phyloP scores from a whole-genome alignment of 2,329 filamentous ascomycete genomes.

The Aspergillus tubingensis region DNA sequence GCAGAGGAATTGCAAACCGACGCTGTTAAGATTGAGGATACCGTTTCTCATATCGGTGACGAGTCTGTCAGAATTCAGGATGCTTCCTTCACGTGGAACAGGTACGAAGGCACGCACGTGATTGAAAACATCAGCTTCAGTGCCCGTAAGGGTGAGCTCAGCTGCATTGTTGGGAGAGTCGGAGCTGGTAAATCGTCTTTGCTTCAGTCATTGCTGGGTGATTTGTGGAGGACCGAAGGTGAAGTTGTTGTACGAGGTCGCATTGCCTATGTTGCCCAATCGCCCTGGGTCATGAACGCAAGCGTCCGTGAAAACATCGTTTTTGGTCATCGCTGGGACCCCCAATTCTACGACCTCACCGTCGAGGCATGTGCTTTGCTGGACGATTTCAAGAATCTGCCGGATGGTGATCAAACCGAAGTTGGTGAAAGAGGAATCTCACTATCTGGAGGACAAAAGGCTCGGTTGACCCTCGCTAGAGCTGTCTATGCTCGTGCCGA shows the following conservation, averaged over 20 bases:
- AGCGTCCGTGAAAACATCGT: conserved; percentile 96
- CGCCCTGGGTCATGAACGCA: conserved; percentile 96
- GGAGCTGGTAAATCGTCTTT: conserved; percentile 93
- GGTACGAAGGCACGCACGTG: conserved; percentile 66
- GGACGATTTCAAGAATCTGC: conserved; percentile 88
- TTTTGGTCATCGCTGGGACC: conserved; percentile 92
- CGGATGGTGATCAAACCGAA: conserved; percentile 93
- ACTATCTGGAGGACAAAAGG: conserved; percentile 93
- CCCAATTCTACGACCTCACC: conserved; percentile 90
- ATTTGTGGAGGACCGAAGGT: conserved; percentile 86
- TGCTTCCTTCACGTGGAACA: conserved; percentile 93
- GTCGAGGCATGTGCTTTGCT: conserved; percentile 85
- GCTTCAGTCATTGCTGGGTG: conserved; percentile 82
- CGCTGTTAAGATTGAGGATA: conserved; percentile 70
- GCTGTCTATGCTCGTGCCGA: conserved; percentile 97
- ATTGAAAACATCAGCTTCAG: conserved; percentile 84
- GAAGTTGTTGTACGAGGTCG: conserved; percentile 79
- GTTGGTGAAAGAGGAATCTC: conserved; percentile 97
- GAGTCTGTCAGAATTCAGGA: conserved; percentile 82
- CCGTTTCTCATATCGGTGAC: conserved; percentile 76
- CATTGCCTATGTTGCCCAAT: conserved; percentile 89
- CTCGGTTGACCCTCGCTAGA: conserved; percentile 84
- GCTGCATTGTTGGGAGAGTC: conserved; percentile 91
- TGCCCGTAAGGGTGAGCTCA: conserved; percentile 88
- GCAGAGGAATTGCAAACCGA: conserved; percentile 89